These are phyloP conservation scores for Collybia mongolica DNA, from an alignment of 768 basidiomycete species.

Conservation along the genomic window DNA sequence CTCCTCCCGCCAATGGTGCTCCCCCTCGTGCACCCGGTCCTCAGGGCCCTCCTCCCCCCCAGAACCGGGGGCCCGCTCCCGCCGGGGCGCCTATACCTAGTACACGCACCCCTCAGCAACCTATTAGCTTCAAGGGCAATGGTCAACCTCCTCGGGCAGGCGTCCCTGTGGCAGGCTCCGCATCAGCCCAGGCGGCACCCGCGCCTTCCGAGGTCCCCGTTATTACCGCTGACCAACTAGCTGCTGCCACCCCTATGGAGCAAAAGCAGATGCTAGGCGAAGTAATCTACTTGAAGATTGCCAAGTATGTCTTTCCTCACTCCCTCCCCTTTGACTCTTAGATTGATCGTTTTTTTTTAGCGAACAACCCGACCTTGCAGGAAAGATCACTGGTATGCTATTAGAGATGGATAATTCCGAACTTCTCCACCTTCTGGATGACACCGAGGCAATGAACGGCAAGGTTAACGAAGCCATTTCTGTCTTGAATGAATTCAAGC, in stretches of 20 bases:
- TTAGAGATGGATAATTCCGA: conserved; percentile 99
- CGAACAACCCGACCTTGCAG: conserved; percentile 88
- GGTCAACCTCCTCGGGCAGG: conserved; percentile 31
- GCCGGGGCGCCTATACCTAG: conserved; percentile 33
- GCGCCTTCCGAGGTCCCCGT: conserved; percentile 33
- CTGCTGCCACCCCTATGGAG: conserved; percentile 71
- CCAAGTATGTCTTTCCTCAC: conserved; percentile 49
- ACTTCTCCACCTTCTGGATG: conserved; percentile 85
- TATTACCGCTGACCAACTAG: conserved; percentile 46
- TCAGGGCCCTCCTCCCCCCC: conserved; percentile 47
- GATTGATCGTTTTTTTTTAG: conserved; percentile 30
- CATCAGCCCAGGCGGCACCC: conserved; percentile 28
- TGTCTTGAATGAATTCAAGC: conserved; percentile 80
- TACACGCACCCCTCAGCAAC: conserved; percentile 28
- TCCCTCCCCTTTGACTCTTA: conserved; percentile 11
- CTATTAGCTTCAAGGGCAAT: conserved; percentile 25
- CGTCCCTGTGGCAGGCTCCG: conserved; percentile 29
- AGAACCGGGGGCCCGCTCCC: conserved; percentile 37
- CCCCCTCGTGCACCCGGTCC: conserved; percentile 49
- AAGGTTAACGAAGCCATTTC: conserved; percentile 92
- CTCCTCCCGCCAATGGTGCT: conserved; percentile 54
- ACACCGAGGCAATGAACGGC: conserved; percentile 74
- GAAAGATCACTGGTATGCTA: conserved; percentile 98
- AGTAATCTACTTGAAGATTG: conserved; percentile 91
- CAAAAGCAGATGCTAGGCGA: conserved; percentile 99